These are phyloP conservation scores for Mortierella claussenii DNA, from an alignment of 192 early-diverging fungal genomes.

Conservation along the genomic window DNA sequence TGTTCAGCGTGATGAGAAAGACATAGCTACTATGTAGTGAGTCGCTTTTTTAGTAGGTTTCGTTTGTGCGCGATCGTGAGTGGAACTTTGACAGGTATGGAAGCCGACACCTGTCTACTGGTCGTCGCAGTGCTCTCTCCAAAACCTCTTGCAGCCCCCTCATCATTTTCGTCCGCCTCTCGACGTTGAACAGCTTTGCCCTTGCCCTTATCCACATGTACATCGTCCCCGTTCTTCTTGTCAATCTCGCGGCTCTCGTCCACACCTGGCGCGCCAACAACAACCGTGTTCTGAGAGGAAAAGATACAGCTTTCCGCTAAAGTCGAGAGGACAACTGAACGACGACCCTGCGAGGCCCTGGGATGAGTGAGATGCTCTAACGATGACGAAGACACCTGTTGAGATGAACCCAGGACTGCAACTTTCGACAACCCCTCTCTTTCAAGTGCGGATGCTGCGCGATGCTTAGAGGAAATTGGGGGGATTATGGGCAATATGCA, in stretches of 20 bases:
- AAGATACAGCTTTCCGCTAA: not conserved
- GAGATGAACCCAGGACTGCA: not conserved
- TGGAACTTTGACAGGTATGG: no score
- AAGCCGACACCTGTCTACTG: not conserved
- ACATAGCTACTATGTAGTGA: not conserved
- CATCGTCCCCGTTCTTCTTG: not conserved
- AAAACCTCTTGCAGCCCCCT: slow-evolving; percentile 3
- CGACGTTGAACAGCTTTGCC: slow-evolving; percentile 4
- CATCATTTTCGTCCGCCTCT: not conserved
- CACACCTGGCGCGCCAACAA: not conserved
- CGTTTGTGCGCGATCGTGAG: slow-evolving; percentile 25
- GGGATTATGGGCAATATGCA: no score
- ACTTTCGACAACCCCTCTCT: not conserved
- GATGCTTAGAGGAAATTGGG: not conserved
- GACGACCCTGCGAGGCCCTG: no score
- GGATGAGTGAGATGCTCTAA: no score
- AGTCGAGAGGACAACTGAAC: not conserved
- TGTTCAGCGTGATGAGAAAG: no score
- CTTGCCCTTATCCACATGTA: not conserved
- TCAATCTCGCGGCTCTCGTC: not conserved
- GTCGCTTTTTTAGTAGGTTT: slow-evolving; percentile 14
- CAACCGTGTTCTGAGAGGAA: no score
- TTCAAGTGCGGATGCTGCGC: not conserved
- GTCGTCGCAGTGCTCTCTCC: not conserved
- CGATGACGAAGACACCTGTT: no score